Base-by-base conservation (phyloP, 352 stramenopile species). In the Phytopythium sindhum region DNA sequence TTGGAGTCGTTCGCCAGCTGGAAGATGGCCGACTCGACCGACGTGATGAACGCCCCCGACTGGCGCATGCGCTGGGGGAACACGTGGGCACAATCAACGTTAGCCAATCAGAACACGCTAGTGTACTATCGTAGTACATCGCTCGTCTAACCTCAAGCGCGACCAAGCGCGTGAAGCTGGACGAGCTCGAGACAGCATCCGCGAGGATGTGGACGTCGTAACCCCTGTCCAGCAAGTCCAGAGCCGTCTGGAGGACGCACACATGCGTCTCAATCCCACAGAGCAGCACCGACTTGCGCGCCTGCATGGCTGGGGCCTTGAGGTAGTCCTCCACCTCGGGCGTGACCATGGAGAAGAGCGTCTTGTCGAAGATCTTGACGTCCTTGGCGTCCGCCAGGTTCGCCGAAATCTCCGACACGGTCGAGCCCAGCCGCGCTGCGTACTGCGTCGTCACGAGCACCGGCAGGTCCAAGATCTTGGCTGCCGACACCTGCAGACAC, bases 281-380 rank as follows among this genome's bases (percentile, higher is more conserved):
- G n/a, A 99, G 75, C 39, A 98, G 82, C 50, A 97, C 85, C 9
- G 89, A 96, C 68, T 78, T 91, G 68, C 80, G 81, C 58, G 84
- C 66, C 23, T 66, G 64, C 57, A 78, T 72, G 42, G 68, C 68
- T 17, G 44, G 61, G 29, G 75, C 61, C 24, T 26, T 12, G 41
- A 99, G 63, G 65, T 98, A 78, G 31, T 72, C 63, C 33, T 86
- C 74, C 15, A 98, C 91, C 63, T 99, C 95, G 28, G 81, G 73
- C n/a, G 96, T 98, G 44, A 98, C 74, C 97, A 99, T 99, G 19
- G 90, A 98, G 77, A 99, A 99, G 60, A 97, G 81, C 72, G 97
- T 99, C 86, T 99, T 99, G 80, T 98, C 93, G 64, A 98, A 98
- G 5, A 93, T 80, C 29, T 83, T 85, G 42, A 81, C 64, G 55